A percentile compares a stretch with the other conserved stretches of the same genome.
Conservation (phyloP, 2,329 filamentous ascomycete species). For the Trichophaea hybrida region DNA sequence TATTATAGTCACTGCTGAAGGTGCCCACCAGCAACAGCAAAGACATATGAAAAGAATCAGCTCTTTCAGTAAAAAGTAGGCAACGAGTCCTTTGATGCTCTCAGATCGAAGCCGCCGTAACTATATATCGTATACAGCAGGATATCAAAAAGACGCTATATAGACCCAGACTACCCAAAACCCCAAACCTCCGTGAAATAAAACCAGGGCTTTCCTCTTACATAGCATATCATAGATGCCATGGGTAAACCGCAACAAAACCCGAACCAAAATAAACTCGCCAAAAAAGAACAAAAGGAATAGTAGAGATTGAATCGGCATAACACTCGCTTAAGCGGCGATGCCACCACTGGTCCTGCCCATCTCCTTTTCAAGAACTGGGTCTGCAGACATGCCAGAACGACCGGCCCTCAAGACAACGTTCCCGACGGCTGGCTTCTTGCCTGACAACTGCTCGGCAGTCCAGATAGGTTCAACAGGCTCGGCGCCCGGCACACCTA, state of each 20-base stretch:
- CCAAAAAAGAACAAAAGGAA: neutral
- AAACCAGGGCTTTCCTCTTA: no score
- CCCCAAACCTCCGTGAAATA: no score
- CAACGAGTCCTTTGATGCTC: no score
- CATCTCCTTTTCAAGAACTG: constrained; percentile 18
- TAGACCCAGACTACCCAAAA: neutral
- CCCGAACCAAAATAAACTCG: neutral
- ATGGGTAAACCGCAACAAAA: no score
- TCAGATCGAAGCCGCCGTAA: no score
- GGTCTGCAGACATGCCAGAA: constrained; percentile 7
- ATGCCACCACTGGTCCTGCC: constrained; percentile 4
- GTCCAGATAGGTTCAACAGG: constrained; percentile 64
- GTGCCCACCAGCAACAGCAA: no score
- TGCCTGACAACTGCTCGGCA: constrained; percentile 59
- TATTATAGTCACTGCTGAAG: no score
- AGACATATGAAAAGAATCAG: no score
- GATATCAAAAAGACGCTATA: neutral
- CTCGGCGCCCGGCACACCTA: constrained; percentile 53
- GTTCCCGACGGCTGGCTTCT: neutral
- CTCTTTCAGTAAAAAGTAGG: no score
- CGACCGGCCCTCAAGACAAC: constrained; percentile 15
- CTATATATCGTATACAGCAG: neutral
- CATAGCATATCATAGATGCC: no score
- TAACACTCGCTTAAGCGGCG: constrained; percentile 7
- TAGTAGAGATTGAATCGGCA: neutral